phyloP scores from a whole-genome alignment of 805 yeast genomes.

The Pichia heedii region DNA sequence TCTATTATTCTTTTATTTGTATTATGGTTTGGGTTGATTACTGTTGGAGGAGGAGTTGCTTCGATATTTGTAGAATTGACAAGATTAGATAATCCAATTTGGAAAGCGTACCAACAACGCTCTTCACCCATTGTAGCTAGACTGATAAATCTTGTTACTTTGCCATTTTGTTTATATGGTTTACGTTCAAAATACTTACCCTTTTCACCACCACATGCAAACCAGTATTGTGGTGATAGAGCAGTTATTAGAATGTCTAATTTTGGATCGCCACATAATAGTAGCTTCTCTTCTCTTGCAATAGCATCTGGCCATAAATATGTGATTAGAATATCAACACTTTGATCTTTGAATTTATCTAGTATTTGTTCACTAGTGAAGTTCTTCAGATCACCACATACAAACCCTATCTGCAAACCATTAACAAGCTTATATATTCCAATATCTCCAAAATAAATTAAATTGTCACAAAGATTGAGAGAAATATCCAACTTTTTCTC shows the following conservation, averaged over 20 bases:
- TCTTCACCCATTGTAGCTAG: conserved; percentile 48
- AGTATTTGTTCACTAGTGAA: conserved; percentile 15
- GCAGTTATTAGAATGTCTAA: conserved; percentile 39
- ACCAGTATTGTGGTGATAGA: conserved; percentile 57
- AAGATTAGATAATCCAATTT: conserved; percentile 25
- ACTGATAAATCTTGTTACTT: conserved; percentile 56
- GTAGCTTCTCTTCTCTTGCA: conserved; percentile 34
- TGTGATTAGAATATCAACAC: conserved; percentile 48
- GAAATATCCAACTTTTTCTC: background rate
- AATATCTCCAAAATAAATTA: conserved; percentile 26
- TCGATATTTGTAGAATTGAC: background rate
- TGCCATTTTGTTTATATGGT: conserved; percentile 36
- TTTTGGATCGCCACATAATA: conserved; percentile 35
- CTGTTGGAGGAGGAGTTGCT: background rate
- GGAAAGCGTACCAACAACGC: conserved; percentile 75
- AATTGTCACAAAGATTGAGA: conserved; percentile 14
- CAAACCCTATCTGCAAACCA: conserved; percentile 41
- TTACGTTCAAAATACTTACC: conserved; percentile 45
- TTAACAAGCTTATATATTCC: conserved; percentile 33
- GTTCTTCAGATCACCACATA: conserved; percentile 29
- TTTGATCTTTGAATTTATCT: conserved; percentile 14
- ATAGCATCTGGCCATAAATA: conserved; percentile 52
- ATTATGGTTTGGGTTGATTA: background rate
- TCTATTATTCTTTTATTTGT: background rate
- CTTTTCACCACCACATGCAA: conserved; percentile 42